Percentiles rank a stretch among this genome's conserved stretches.
Conservation (phyloP, 23 red algal species). For the Gracilaria domingensis region DNA sequence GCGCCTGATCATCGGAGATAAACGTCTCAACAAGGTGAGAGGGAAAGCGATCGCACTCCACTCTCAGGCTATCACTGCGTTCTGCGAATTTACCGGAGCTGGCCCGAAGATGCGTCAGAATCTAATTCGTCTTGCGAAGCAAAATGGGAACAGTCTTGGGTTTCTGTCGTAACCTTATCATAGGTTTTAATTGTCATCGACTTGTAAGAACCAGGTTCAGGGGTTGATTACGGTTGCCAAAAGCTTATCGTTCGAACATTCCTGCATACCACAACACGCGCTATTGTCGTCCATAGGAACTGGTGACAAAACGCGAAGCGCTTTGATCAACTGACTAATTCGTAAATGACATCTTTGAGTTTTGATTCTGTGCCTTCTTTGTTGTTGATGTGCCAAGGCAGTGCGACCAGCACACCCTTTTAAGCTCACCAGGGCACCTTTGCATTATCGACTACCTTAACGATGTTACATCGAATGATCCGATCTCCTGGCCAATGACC, state of each 20-base stretch:
- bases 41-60: slow-evolving; percentile 94
- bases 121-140: slow-evolving; percentile 95
- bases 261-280: neutral
- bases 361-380: neutral
- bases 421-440: too few relatives aligned
- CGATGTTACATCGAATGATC: too few relatives aligned
- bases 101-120: slow-evolving; percentile 87
- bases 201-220: neutral
- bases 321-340: neutral
- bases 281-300: neutral
- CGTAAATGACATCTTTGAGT: neutral
- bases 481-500: too few relatives aligned
- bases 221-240: too few relatives aligned
- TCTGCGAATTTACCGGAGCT: slow-evolving; percentile 94
- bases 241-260: neutral
- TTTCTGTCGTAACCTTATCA: slow-evolving; percentile 86
- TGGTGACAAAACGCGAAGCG: too few relatives aligned
- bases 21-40: slow-evolving; percentile 92
- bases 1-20: slow-evolving; percentile 82
- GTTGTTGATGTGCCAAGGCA: neutral
- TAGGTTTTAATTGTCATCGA: neutral
- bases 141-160: slow-evolving; percentile 92
- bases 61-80: slow-evolving; percentile 96
- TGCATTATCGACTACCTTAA: too few relatives aligned
- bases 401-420: too few relatives aligned